These are phyloP conservation scores for Globisporangium mamillatum DNA, from an alignment of 352 stramenopile species.

Conservation along the genomic window DNA sequence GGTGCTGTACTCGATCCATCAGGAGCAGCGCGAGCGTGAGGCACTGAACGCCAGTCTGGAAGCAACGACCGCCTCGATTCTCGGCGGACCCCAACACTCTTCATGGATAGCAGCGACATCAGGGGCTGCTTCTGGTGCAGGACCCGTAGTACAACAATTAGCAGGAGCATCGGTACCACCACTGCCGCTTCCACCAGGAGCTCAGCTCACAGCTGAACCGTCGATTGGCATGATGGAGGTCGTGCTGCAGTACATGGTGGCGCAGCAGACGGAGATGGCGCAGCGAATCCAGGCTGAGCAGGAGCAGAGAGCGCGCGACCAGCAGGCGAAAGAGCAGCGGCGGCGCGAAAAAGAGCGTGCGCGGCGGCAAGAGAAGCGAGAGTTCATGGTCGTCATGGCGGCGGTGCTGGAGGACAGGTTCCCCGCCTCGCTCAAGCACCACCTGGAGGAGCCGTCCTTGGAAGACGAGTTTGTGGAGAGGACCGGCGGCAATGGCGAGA, in stretches of 20 bases:
- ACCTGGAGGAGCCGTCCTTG: conserved; percentile 16
- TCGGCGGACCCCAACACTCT: neutral
- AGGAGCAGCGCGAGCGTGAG: conserved; percentile 42
- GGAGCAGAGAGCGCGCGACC: conserved; percentile 28
- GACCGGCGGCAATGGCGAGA: neutral
- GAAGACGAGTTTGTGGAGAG: conserved; percentile 6
- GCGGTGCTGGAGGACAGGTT: conserved; percentile 46
- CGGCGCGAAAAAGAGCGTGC: conserved; percentile 33
- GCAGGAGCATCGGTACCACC: too few relatives aligned
- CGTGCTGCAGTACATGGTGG: conserved; percentile 49
- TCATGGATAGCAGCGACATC: neutral
- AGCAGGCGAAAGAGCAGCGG: conserved; percentile 25
- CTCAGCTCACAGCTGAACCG: neutral
- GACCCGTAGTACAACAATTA: neutral
- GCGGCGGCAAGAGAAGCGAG: conserved; percentile 35
- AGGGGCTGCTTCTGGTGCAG: neutral
- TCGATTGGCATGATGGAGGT: conserved; percentile 44
- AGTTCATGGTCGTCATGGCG: conserved; percentile 54
- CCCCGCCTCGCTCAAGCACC: conserved; percentile 34
- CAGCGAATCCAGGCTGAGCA: conserved; percentile 32
- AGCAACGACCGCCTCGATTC: neutral
- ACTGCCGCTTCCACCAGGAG: neutral
- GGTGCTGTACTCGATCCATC: conserved; percentile 45
- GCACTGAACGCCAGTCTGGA: conserved; percentile 3
- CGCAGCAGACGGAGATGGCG: conserved; percentile 45